phyloP scores from a whole-genome alignment of 2,329 filamentous ascomycete species.

The Botrytis hyacinthi region DNA sequence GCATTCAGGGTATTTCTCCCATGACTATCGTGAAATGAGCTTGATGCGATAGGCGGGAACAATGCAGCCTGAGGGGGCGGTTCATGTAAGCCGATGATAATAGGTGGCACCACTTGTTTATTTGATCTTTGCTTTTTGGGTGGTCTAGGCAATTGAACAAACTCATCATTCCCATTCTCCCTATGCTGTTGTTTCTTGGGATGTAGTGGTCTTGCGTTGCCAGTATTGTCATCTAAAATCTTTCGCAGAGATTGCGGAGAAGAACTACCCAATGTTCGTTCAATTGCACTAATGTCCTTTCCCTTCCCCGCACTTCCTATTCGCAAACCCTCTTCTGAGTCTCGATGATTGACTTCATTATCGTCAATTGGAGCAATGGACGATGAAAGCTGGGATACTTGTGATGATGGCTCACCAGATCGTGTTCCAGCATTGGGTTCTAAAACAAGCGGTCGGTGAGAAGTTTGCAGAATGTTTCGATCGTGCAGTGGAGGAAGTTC shows the following conservation, averaged over 20 bases:
- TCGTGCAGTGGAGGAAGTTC: conserved; percentile 56
- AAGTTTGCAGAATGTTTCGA: conserved; percentile 45
- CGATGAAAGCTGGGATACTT: conserved; percentile 26
- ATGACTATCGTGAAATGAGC: conserved; percentile 52
- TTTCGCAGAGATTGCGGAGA: conserved; percentile 39
- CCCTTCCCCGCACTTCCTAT: neutral
- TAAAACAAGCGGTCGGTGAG: conserved; percentile 48
- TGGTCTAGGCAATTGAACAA: conserved; percentile 62
- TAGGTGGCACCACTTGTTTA: conserved; percentile 58
- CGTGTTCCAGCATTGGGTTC: conserved; percentile 47
- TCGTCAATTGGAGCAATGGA: conserved; percentile 26
- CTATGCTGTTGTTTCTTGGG: conserved; percentile 54
- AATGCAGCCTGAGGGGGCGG: conserved; percentile 57
- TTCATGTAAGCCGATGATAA: conserved; percentile 63
- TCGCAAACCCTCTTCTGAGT: conserved; percentile 22
- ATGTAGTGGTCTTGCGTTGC: conserved; percentile 28
- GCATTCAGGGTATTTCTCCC: conserved; percentile 41
- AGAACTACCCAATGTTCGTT: conserved; percentile 34
- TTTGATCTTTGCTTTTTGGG: conserved; percentile 61
- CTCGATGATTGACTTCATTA: conserved; percentile 36
- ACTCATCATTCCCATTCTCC: conserved; percentile 55
- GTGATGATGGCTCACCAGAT: conserved; percentile 28
- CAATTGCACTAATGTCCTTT: conserved; percentile 10
- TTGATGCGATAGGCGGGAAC: conserved; percentile 62
- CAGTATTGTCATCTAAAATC: conserved; percentile 38